Evolutionary conservation across 1,139 yeast species (phyloP), one percentile per base, ranked within the genome.

Genomic region (Hansenula sp.): DNA sequence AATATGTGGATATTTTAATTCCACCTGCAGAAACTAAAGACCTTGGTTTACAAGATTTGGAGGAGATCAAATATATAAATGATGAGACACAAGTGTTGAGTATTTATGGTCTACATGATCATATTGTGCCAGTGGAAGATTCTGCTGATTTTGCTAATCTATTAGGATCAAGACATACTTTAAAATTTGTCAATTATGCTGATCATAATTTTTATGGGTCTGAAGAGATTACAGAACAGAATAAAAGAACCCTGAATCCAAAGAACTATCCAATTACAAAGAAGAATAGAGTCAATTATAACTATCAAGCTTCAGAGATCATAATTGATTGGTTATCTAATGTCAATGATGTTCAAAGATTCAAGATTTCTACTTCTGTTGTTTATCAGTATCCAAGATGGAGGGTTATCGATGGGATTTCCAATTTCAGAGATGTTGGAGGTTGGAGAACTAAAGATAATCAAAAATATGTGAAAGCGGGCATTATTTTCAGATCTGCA

Each of bases 201-300:
- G 93, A 89, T 59, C 97, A 91, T 62, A 86, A 87, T 57, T 90
- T 76, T 57, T 83, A 74, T 57, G 93, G 94, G 0, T 55, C 59
- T 2, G 57, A 58, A 3, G 61, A 58, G 17, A 70, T 69, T 47
- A 59, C 58, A 12, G 63, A 65, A 21, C 67, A 58, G 6, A 54
- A 54, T 7, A 54, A 51, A 11, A 60, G 55, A 24, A 69, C 63
- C 13, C 55, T 52, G 43, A 76, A 76, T 47, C 73, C 73, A 0
- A 48, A 56, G 4, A 53, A 61, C 2, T 57, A 70, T 27, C 87
- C 87, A 0, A 46, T 77, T 27, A 71, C 60, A 40, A 63, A 63
- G 16, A 65, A 66, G 27, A 71, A 71, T 4, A 67, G 70, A 18
- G 76, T 79, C 41, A 84, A 85, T 57, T 85, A 77, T 61, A 82